Evolutionary conservation across 495 filamentous ascomycete genomes (phyloP).

Genomic region (Penicillium tannophilum): DNA sequence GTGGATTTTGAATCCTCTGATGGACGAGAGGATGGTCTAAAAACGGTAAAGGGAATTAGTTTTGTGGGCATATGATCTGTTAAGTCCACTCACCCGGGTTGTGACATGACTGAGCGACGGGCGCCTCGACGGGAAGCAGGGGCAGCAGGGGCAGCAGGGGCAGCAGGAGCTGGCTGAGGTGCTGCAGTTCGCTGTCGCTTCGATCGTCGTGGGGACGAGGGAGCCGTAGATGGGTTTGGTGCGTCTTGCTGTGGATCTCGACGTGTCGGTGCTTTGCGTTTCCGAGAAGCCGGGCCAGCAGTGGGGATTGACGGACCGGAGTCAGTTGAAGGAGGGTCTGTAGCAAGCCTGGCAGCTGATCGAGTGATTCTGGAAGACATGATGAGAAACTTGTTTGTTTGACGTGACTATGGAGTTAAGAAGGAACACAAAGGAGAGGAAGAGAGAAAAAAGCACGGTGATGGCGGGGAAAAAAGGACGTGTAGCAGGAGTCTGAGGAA

Average conservation of each 20-base stretch:
- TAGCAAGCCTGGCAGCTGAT: constrained; percentile 76
- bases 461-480: background rate
- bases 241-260: constrained; percentile 41
- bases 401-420: constrained; percentile 4
- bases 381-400: constrained; percentile 60
- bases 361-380: constrained; percentile 85
- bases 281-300: constrained; percentile 51
- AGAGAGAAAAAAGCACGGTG: background rate
- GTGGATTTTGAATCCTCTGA: constrained; percentile 45
- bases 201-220: constrained; percentile 47
- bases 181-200: constrained; percentile 46
- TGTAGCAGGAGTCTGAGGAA: background rate
- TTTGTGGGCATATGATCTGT: background rate
- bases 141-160: constrained; percentile 41
- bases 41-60: background rate
- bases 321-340: constrained; percentile 51
- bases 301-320: constrained; percentile 41
- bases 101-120: constrained; percentile 75
- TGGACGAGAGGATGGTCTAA: constrained; percentile 47
- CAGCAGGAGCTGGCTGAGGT: constrained; percentile 44
- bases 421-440: constrained; percentile 9
- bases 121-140: constrained; percentile 58
- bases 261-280: constrained; percentile 57
- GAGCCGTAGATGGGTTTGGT: constrained; percentile 41
- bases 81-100: constrained; percentile 63